These are phyloP conservation scores for Malassezia vespertilionis DNA, from an alignment of 1,284 basidiomycete species.

Conservation along the genomic window DNA sequence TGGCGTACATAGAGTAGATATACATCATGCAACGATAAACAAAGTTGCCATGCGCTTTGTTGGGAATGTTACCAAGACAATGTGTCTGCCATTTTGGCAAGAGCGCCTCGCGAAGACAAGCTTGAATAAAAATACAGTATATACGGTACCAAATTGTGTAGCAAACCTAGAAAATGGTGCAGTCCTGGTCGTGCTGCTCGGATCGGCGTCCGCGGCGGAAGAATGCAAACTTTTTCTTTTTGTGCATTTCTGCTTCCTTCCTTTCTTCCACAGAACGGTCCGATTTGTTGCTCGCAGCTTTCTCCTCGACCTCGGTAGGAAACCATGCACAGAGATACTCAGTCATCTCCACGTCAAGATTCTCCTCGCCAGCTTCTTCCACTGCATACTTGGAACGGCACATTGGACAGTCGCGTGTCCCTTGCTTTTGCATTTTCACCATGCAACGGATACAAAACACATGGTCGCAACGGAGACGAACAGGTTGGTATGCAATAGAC, in stretches of 20 bases:
- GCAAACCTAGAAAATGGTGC: constrained; percentile 6
- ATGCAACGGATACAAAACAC: constrained; percentile 83
- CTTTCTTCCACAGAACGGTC: constrained; percentile 66
- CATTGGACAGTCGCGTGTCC: constrained; percentile 70
- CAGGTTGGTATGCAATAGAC: constrained; percentile 50
- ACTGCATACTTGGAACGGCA: constrained; percentile 51
- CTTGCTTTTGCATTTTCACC: constrained; percentile 83
- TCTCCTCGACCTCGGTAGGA: constrained; percentile 67
- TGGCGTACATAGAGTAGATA: too few relatives aligned
- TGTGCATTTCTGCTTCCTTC: constrained; percentile 49
- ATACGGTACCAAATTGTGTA: not conserved
- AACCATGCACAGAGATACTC: constrained; percentile 90
- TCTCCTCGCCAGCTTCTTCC: constrained; percentile 33
- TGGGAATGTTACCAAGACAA: too few relatives aligned
- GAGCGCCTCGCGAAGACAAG: too few relatives aligned
- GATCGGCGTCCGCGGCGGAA: not conserved
- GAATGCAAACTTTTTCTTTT: constrained; percentile 1
- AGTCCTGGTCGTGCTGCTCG: not conserved
- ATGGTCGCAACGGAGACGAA: constrained; percentile 71
- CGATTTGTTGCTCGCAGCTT: constrained; percentile 64
- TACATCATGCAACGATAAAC: too few relatives aligned
- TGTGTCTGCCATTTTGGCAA: too few relatives aligned
- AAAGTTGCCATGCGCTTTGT: too few relatives aligned
- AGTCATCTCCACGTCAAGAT: constrained; percentile 67
- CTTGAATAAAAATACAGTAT: too few relatives aligned